Base-by-base conservation (phyloP, 2,329 filamentous ascomycete genomes). In the Xylariaceae sp. region DNA sequence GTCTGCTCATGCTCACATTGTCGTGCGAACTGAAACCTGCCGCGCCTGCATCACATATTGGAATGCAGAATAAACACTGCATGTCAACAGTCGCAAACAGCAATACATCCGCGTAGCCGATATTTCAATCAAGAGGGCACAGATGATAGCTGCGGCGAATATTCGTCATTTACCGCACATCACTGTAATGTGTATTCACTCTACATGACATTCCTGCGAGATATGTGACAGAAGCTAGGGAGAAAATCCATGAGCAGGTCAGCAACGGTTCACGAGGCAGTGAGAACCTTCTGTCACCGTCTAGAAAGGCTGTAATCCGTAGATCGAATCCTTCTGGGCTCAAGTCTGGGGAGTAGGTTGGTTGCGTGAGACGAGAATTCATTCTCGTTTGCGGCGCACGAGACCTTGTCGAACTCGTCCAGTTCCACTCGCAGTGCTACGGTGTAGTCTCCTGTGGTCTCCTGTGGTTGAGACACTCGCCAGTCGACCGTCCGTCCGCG, bases 11-110 rank as follows among this genome's bases (percentile, higher is more conserved):
- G 49, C 47, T 48, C 31, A 31, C 40, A 17, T 39, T 35, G 27
- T 44, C 33, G 17, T 38, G 18, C 33, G 32, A 43, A 43, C 44
- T 49, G 49, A 52, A 54, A 56, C 54, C 47, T 52, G 48, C 48
- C 36, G 22, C 4, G 22, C 22, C 22, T 27, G 22, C 22, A 4
- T 27, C 22, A 27, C 4, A 27, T 27, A 27, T 27, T 4, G 22
- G 22, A 7, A 27, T 7, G 22, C 22, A 27, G 22, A 7, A 27
- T 27, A 27, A 27, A 27, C 22, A 27, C 22, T 27, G 22, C 22
- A 27, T 27, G 22, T 27, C 22, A 27, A 27, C 22, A 27, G 22
- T 27, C 22, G 22, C 22, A 27, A 27, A 27, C 22, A 27, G 22
- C 22, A 27, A 27, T 27, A 27, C 22, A 27, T 27, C 22, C 22